Percentiles rank a stretch among this genome's conserved stretches.
These are phyloP conservation scores for Usnea hakonensis DNA, from an alignment of 495 filamentous ascomycete genomes.

Conservation along the genomic window DNA sequence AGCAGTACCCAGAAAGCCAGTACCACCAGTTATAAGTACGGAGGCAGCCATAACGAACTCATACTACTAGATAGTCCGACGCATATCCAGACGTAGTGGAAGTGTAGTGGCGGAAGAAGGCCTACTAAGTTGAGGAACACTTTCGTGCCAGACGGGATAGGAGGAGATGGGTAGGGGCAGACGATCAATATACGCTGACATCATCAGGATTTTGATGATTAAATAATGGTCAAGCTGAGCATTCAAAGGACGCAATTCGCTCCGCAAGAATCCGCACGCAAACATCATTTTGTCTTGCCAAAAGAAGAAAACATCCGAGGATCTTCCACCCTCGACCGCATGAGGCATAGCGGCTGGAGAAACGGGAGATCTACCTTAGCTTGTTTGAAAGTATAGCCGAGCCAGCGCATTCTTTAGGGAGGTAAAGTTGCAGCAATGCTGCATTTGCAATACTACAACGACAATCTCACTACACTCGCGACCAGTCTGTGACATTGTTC, in stretches of 20 bases:
- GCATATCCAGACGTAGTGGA: not conserved
- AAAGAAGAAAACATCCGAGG: too few species aligned
- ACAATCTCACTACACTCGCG: too few species aligned
- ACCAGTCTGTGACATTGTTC: too few species aligned
- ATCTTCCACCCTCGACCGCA: too few species aligned
- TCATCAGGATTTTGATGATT: not conserved
- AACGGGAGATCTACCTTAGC: too few species aligned
- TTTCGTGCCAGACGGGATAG: not conserved
- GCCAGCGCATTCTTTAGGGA: too few species aligned
- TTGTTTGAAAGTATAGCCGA: too few species aligned
- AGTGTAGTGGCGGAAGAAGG: not conserved
- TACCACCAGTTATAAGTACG: conserved; percentile 49
- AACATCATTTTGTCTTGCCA: too few species aligned
- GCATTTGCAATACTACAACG: too few species aligned
- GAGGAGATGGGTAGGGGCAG: not conserved
- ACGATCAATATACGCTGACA: not conserved
- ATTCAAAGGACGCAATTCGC: not conserved
- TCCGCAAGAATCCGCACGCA: too few species aligned
- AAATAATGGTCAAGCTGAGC: not conserved
- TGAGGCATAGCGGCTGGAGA: too few species aligned
- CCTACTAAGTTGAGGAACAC: not conserved
- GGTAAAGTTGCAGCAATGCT: too few species aligned
- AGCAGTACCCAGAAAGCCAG: conserved; percentile 43
- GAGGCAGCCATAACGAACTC: not conserved
- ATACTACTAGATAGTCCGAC: not conserved